Base-by-base conservation (phyloP, 345 rosid species). In the Eucalyptus curtisii region DNA sequence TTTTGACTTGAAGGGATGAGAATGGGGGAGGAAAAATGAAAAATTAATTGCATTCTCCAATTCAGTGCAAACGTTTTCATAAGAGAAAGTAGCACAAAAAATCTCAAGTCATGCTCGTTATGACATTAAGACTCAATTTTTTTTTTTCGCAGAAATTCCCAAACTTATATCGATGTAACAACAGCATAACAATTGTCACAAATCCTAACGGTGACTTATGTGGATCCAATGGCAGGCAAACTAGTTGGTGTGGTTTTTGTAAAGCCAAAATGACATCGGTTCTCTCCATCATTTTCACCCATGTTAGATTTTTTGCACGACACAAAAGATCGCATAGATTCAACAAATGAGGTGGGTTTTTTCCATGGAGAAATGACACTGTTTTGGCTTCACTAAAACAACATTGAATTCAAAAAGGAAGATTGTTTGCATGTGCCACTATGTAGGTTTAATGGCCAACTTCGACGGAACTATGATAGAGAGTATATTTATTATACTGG, bases 111-210 rank as follows among this genome's bases (percentile, higher is more conserved):
- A 10, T 37, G 2, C 13, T 10, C 1, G 12, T 19, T 5, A 20
- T 3, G 45, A 19, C 27, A 3, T 1, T 10, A 1, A 19, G 8
- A 5, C 27, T 10, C 1, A 71, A 8, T 2, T 66, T 0, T 15
- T 31, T 16, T 66, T 4, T 6, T 52, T 64, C 0, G 0, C 3
- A 9, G 19, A 19, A 37, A 37, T 0, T 10, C 1, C 27, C 0
- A 20, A 10, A 10, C 3, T 10, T 37, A 5, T 71, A 71, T 12
- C 0, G 1, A 24, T 11, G 1, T 19, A 11, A 5, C 27, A 7
- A 6, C 3, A 10, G 7, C 5, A 5, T 37, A 37, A 14, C 79
- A 15, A 66, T 9, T 17, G 1, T 66, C 31, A 7, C 11, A 40
- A 45, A 49, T 85, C 22, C 55, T 10, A 27, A 3, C 5, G n/a